Evolutionary conservation across 176 grass and related monocot genomes (phyloP), one percentile per base, ranked within the genome.

Genomic region (Guadua angustifolia): DNA sequence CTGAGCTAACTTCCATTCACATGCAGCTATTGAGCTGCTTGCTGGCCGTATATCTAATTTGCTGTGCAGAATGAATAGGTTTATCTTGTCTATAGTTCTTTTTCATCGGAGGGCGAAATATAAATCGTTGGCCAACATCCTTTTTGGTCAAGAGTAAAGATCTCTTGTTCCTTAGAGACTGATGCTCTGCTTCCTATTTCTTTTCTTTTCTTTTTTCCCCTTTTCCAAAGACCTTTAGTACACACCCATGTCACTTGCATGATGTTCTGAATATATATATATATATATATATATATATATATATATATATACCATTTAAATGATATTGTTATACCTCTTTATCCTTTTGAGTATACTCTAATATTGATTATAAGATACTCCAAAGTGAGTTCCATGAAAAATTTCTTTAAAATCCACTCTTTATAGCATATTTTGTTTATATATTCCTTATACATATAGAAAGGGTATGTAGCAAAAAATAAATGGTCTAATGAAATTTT

Each of bases 81-180:
- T 73, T 59, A 49, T 65, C 56, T 82, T 18, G 10, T 19, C 18
- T 39, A 72, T 2, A 45, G 26, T 66, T 66, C 5, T 6, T 69
- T 60, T 64, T 86, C 12, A 64, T 44, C 71, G 24, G 4, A 9
- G 46, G 39, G 10, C 35, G 26, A 75, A 81, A 66, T 77, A 44
- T 82, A 65, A 71, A 55, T 65, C 55, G 17, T 71, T 42, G 21
- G 24, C 12, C 26, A 77, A 18, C 49, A 83, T 70, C 70, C 26
- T 39, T 36, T 70, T 61, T 22, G 8, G 19, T 78, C 26, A 36
- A 46, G 21, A 49, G 21, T 82, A 63, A 66, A 55, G 36, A 56
- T 79, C 66, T 66, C 66, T 56, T 36, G 58, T 73, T 86, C 69
- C 19, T 47, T 49, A 36, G 46, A 56, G 64, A 77, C 53, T 53